Evolutionary conservation across 2,329 filamentous ascomycete species (phyloP).

Genomic region (Botrytis fragariae): DNA sequence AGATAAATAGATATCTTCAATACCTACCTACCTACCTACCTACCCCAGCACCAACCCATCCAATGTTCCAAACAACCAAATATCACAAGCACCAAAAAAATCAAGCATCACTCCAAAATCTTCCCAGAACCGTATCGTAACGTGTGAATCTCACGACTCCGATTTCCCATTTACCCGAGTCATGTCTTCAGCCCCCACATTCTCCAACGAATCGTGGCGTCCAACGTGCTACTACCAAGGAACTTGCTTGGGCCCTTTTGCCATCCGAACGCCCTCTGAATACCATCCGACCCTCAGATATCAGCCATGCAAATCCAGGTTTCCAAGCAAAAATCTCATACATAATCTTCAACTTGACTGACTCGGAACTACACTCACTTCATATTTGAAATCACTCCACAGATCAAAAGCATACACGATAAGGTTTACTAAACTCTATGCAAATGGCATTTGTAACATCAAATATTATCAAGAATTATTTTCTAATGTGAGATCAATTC

Average conservation of each 20-base stretch:
- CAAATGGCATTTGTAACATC: not conserved
- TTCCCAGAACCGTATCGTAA: not conserved
- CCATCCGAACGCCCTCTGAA: not conserved
- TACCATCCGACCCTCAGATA: slow-evolving; percentile 1
- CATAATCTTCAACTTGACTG: not conserved
- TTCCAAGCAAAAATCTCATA: not conserved
- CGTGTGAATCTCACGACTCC: not conserved
- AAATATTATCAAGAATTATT: slow-evolving; percentile 25
- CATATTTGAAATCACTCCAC: not conserved
- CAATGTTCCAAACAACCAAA: not conserved
- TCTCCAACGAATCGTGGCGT: not conserved
- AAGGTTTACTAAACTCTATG: not conserved
- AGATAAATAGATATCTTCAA: not conserved
- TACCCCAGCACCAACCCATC: not conserved
- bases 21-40: not conserved
- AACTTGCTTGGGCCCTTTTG: not conserved
- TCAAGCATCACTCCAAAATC: not conserved
- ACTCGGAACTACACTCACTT: not conserved
- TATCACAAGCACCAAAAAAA: not conserved
- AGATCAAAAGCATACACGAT: not conserved
- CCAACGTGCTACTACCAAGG: not conserved
- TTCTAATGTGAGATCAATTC: slow-evolving; percentile 41
- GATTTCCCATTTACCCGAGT: not conserved
- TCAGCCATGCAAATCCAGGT: not conserved
- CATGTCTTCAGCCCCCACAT: not conserved